Percentiles rank a stretch among this genome's conserved stretches.
Conservation (phyloP, 2,329 filamentous ascomycete genomes). For the Xylaria sp. region DNA sequence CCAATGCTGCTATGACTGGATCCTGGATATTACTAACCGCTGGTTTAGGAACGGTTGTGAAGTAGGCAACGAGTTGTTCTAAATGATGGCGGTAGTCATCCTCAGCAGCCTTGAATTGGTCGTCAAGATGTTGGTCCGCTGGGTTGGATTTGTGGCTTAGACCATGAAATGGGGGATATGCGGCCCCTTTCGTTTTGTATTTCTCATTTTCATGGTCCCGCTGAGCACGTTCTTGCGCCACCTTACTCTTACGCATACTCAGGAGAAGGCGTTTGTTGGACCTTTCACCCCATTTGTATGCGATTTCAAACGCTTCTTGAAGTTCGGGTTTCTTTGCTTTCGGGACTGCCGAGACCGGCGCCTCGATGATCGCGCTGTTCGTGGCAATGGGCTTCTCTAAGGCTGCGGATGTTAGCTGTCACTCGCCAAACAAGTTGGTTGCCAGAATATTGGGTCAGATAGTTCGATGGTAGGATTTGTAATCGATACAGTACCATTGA, state of each 20-base stretch:
- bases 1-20: constrained; percentile 35
- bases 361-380: neutral
- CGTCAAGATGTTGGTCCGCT: constrained; percentile 36
- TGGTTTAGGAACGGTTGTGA: constrained; percentile 27
- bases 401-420: constrained; percentile 25
- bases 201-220: constrained; percentile 30
- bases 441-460: neutral
- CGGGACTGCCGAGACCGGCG: constrained; percentile 24
- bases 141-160: constrained; percentile 37
- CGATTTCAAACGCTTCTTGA: constrained; percentile 40
- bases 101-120: constrained; percentile 34
- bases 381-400: constrained; percentile 24
- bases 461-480: neutral
- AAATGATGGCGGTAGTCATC: constrained; percentile 34
- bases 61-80: constrained; percentile 36
- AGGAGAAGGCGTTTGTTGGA: constrained; percentile 26
- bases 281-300: constrained; percentile 33
- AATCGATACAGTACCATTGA: neutral
- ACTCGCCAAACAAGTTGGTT: neutral
- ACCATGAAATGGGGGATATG: constrained; percentile 41
- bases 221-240: constrained; percentile 18
- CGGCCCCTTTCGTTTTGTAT: constrained; percentile 32
- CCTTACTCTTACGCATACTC: constrained; percentile 17
- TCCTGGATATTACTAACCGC: constrained; percentile 20
- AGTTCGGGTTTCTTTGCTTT: constrained; percentile 43